Base-by-base conservation (phyloP, 371 early-diverging fungal genomes). In the Cokeromyces recurvatus region DNA sequence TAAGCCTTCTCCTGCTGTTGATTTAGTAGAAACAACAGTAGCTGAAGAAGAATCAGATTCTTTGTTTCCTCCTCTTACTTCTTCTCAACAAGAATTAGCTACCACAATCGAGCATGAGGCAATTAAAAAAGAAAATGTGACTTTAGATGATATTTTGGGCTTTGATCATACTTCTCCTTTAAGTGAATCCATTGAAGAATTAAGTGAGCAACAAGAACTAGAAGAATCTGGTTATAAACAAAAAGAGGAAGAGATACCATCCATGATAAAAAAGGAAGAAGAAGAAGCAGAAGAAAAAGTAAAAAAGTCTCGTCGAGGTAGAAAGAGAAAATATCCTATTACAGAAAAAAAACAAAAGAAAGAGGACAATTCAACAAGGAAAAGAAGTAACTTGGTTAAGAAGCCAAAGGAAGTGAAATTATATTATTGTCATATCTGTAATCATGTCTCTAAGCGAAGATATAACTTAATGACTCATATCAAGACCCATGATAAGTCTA, bases 401-500 rank as follows among this genome's bases (percentile, higher is more conserved):
- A 32, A 34, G n/a, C 12, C 12, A 32, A 44, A 17, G 14, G 15
- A 25, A 42, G 5, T n/a, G 42, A 53, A 53, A 27, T 4, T 32
- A 7, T 43, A 32, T 17, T 14, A 66, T 1, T 77, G 77, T 59
- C 68, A 63, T 2, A 52, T 61, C 17, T 88, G 88, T 56, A 53
- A 57, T 29, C 67, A 67, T 38, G 46, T 46, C 15, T 87, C 86
- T 44, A 77, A 78, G 11, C 74, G 90, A 32, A 73, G 73, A 17
- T 86, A 81, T 55, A 90, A 90, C 58, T 59, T 90, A 40, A 71
- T 71, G 53, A 81, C 84, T 0, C 90, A 90, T 57, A 60, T 78
- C 31, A 72, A 71, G 46, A 87, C 86, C 5, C 90, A 90, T 56
- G 74, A 87, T 54, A 77, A 78, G 19, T 48, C 70, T 10, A 71